Evolutionary conservation across 2,329 filamentous ascomycete species (phyloP), one percentile per base, ranked within the genome.

Genomic region (Acephala macrosclerotiorum): DNA sequence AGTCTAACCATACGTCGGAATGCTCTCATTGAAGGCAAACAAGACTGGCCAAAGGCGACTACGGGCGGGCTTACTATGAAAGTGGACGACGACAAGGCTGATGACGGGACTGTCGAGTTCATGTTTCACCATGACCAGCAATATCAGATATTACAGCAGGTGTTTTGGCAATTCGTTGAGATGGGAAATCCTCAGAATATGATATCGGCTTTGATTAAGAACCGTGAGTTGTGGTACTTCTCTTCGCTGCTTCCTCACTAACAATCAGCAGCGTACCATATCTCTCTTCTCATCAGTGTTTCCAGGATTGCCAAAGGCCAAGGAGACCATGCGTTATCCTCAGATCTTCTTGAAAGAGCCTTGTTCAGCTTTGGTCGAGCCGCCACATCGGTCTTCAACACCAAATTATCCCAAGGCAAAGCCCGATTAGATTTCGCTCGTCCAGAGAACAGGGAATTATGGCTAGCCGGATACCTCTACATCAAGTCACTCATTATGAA

Each of bases 321-420:
- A 75, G 89, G 93, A 61, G 96, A 98, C 75, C 90, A 94, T 76
- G 88, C 94, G 0, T 87, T 96, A 3, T 90, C 95, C 0, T 91
- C 93, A 3, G 94, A 98, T 73, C 85, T 98, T 1, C 88, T 96
- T 61, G 95, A 98, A 79, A 87, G 96, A 55, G 94, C 95, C 0
- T 85, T 99, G 6, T 98, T 97, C 80, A 92, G 92, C 0, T 95
- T 98, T 76, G 96, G 95, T n/a, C 88, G 95, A 42, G 92, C 94
- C 3, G 89, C 93, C 0, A 89, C 96, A 66, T 95, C 93, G 9
- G 88, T 91, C 0, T 99, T 98, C 77, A 85, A 90, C 8, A 87
- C 87, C 63, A 89, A 90, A 68, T 79, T 99, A 6, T 86, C 91
- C 62, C 86, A 90, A 74, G 96, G 96, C 38, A 89, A 89, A 71